A percentile compares a stretch with the other conserved stretches of the same genome.
These are phyloP conservation scores for Ascochyta pisi DNA, from an alignment of 2,329 filamentous ascomycete genomes.

Conservation along the genomic window DNA sequence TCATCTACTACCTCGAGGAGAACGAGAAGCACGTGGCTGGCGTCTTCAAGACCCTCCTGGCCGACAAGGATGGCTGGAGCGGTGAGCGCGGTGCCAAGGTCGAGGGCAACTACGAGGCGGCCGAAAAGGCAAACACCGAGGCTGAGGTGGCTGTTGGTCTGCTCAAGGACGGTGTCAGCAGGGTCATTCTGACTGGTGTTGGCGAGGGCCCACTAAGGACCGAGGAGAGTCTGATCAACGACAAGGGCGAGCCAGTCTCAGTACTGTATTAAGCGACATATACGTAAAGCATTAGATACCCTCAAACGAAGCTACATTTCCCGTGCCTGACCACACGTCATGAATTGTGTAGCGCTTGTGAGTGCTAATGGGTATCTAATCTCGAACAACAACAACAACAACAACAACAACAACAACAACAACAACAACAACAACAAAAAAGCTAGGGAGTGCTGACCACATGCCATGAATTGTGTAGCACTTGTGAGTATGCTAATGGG, in stretches of 20 bases:
- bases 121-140: slow-evolving; percentile 65
- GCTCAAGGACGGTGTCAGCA: slow-evolving; percentile 79
- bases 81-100: slow-evolving; percentile 59
- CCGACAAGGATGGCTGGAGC: slow-evolving; percentile 74
- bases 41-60: slow-evolving; percentile 73
- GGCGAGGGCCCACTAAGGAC: slow-evolving; percentile 87
- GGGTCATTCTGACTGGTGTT: slow-evolving; percentile 89
- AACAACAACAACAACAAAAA: neutral
- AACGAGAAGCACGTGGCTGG: slow-evolving; percentile 76
- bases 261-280: slow-evolving; percentile 12
- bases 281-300: slow-evolving; percentile 14
- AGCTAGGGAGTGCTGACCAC: neutral
- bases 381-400: neutral
- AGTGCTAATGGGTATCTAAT: neutral
- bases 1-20: slow-evolving; percentile 91
- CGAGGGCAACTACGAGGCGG: slow-evolving; percentile 60
- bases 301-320: slow-evolving; percentile 4
- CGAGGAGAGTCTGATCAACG: slow-evolving; percentile 76
- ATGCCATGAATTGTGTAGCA: neutral
- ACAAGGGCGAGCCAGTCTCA: slow-evolving; percentile 54
- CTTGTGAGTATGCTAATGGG: neutral
- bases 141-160: slow-evolving; percentile 48
- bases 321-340: neutral
- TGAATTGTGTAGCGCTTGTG: neutral
- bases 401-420: too few species aligned